Conservation (phyloP, 148 eudicot species). For the Silene conica region DNA sequence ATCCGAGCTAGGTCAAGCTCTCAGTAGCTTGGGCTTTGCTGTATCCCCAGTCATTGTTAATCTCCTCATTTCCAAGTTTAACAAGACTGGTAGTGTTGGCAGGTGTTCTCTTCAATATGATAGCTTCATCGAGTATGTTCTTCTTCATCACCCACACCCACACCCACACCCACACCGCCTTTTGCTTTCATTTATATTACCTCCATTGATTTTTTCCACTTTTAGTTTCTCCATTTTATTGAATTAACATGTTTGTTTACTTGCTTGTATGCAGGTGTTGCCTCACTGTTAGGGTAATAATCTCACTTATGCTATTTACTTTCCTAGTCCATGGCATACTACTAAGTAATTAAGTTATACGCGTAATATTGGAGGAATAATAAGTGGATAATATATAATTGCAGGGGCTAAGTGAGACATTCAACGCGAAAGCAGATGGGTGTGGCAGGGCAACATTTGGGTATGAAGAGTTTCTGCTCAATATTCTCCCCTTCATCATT, state of each 20-base stretch:
- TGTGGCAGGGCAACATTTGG: constrained; percentile 66
- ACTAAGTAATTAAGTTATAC: no score
- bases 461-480: constrained; percentile 69
- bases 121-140: constrained; percentile 75
- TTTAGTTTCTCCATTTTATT: background rate
- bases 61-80: constrained; percentile 66
- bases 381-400: background rate
- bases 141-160: no score
- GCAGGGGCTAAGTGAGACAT: constrained; percentile 78
- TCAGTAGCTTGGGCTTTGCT: constrained; percentile 56
- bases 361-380: background rate
- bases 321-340: background rate
- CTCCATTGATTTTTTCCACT: no score
- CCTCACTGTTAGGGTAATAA: constrained; percentile 50
- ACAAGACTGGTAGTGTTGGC: constrained; percentile 35
- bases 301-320: background rate
- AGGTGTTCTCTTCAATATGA: constrained; percentile 63
- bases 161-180: no score
- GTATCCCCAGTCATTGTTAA: constrained; percentile 59
- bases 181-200: background rate
- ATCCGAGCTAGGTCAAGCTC: constrained; percentile 58
- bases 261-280: constrained; percentile 50
- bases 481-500: constrained; percentile 68
- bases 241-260: background rate
- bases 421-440: constrained; percentile 55